These are phyloP conservation scores for Aechmea fasciata DNA, from an alignment of 176 grass and related monocot genomes.

Conservation along the genomic window DNA sequence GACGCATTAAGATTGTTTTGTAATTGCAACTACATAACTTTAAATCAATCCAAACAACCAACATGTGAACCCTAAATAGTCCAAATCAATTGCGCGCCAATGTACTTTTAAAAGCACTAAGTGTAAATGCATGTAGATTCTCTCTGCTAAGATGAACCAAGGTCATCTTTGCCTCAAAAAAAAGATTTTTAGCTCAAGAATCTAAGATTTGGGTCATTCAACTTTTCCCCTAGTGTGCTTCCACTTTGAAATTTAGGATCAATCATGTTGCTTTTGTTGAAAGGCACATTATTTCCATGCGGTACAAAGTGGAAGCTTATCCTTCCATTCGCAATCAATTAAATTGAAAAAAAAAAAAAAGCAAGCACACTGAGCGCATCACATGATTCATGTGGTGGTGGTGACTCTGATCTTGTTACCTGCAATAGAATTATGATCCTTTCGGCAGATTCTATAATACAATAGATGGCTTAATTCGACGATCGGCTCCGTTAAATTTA, in stretches of 20 bases:
- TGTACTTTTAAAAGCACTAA: too few species aligned
- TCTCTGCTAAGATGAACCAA: conserved; percentile 1
- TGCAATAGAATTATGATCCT: neutral
- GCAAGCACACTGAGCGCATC: neutral
- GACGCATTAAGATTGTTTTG: too few species aligned
- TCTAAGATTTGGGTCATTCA: conserved; percentile 14
- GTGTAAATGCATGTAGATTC: too few species aligned
- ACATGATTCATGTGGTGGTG: neutral
- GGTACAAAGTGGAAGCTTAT: neutral
- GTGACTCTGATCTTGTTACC: neutral
- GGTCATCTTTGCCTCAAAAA: conserved; percentile 11
- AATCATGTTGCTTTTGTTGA: conserved; percentile 13
- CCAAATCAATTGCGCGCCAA: too few species aligned
- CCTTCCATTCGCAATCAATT: neutral
- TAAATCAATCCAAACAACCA: too few species aligned
- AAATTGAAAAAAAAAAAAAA: neutral
- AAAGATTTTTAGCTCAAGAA: conserved; percentile 1
- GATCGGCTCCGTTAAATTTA: too few species aligned
- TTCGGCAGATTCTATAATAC: neutral
- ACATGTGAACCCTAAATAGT: too few species aligned
- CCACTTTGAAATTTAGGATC: neutral
- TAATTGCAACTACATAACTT: too few species aligned
- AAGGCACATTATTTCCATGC: conserved; percentile 6
- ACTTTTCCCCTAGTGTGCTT: neutral
- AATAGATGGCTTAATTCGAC: neutral